A percentile compares a stretch with the other conserved stretches of the same genome.
Conservation (phyloP, 352 stramenopile genomes). For the Pythium oligandrum region DNA sequence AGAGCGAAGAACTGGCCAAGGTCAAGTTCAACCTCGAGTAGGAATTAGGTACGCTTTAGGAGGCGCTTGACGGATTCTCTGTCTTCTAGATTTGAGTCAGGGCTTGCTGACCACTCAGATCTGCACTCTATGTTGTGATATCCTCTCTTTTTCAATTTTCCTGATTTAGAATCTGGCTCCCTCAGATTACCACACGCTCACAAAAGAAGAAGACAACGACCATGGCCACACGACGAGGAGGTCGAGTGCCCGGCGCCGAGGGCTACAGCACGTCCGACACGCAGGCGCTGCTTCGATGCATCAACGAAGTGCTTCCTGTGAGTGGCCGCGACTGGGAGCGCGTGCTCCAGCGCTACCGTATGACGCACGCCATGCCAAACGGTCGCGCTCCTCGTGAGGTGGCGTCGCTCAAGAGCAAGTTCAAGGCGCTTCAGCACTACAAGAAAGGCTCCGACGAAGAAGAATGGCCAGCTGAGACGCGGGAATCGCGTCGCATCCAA, state of each 20-base stretch:
- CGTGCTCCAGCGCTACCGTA: not conserved
- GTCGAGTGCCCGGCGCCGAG: not conserved
- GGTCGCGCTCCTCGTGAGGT: not conserved
- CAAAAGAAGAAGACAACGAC: too few relatives aligned
- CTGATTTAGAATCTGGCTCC: too few relatives aligned
- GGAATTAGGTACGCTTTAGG: too few relatives aligned
- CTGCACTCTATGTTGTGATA: too few relatives aligned
- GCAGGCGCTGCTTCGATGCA: not conserved
- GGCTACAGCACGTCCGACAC: not conserved
- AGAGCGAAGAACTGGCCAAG: conserved; percentile 29
- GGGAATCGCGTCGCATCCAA: too few relatives aligned
- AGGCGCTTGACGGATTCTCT: too few relatives aligned
- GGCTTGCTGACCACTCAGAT: too few relatives aligned
- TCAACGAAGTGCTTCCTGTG: not conserved
- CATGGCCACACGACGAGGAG: not conserved
- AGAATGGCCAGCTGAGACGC: too few relatives aligned
- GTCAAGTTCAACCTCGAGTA: conserved; percentile 1
- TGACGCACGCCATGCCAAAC: conserved; percentile 1
- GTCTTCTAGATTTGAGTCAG: too few relatives aligned
- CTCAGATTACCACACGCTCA: too few relatives aligned
- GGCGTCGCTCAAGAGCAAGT: conserved; percentile 1
- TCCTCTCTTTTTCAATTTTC: too few relatives aligned
- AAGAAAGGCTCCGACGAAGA: too few relatives aligned
- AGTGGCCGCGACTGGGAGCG: not conserved
- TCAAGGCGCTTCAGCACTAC: not conserved